Percentiles rank a stretch among this genome's conserved stretches.
Evolutionary conservation across 768 basidiomycete genomes (phyloP).

Genomic region (Rhodotorula sphaerocarpa): DNA sequence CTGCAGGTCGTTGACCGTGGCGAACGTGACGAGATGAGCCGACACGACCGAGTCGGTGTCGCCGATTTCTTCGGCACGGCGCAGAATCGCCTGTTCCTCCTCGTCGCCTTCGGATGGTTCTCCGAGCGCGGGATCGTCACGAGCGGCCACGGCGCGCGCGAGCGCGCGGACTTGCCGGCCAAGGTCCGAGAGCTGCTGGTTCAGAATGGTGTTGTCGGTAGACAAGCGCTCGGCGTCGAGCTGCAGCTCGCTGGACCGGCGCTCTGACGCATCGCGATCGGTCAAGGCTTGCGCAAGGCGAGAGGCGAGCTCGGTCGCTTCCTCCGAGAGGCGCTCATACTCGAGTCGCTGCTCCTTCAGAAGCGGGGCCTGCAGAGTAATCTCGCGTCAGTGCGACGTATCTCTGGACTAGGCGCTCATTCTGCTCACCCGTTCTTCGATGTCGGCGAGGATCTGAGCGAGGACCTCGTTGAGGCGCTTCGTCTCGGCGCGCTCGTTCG

Average conservation of each 20-base stretch:
- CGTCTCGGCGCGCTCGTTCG: slow-evolving; percentile 69
- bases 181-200: slow-evolving; percentile 70
- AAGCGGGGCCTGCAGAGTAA: slow-evolving; percentile 62
- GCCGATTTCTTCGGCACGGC: slow-evolving; percentile 32
- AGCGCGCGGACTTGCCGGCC: slow-evolving; percentile 75
- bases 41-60: slow-evolving; percentile 65
- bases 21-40: slow-evolving; percentile 78
- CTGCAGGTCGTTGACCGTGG: slow-evolving; percentile 68
- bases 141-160: slow-evolving; percentile 67
- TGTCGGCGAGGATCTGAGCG: slow-evolving; percentile 70
- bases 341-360: slow-evolving; percentile 81
- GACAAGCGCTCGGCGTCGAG: slow-evolving; percentile 42
- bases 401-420: too few relatives aligned
- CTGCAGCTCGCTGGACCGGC: slow-evolving; percentile 50
- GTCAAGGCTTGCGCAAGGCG: slow-evolving; percentile 67
- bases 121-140: slow-evolving; percentile 69
- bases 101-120: slow-evolving; percentile 42
- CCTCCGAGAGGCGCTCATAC: slow-evolving; percentile 71
- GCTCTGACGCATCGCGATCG: slow-evolving; percentile 62
- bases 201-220: slow-evolving; percentile 59
- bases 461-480: slow-evolving; percentile 75
- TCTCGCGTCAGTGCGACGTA: too few relatives aligned
- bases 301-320: slow-evolving; percentile 68
- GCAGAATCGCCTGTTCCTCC: slow-evolving; percentile 60
- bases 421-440: slow-evolving; percentile 84